Conservation (phyloP, 306 rosid species). For the Trifolium fragiferum region DNA sequence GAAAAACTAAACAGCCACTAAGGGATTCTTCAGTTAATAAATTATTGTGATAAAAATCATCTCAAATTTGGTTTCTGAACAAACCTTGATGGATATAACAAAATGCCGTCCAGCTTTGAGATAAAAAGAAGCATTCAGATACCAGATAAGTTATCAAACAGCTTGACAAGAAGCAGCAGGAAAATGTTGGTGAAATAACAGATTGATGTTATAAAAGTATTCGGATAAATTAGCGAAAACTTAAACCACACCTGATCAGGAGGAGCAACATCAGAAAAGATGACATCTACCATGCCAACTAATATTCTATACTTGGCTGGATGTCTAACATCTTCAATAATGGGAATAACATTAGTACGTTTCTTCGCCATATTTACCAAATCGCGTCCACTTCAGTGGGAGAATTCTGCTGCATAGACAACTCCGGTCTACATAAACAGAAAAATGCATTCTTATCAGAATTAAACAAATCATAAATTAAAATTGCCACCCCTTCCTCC, state of each 20-base stretch:
- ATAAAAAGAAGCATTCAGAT: conserved; percentile 86
- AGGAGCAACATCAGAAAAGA: conserved; percentile 97
- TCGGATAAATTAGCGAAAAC: neutral
- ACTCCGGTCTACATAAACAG: conserved; percentile 62
- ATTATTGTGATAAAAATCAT: neutral
- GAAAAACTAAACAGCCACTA: neutral
- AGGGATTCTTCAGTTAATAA: neutral
- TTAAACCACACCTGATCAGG: conserved; percentile 83
- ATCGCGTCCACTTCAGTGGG: conserved; percentile 95
- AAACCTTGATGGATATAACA: conserved; percentile 91
- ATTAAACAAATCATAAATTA: too few relatives aligned
- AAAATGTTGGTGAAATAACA: too few relatives aligned
- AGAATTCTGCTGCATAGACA: conserved; percentile 95
- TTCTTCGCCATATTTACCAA: conserved; percentile 97
- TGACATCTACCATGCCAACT: conserved; percentile 96
- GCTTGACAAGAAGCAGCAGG: too few relatives aligned
- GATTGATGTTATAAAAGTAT: too few relatives aligned
- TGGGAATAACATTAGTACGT: conserved; percentile 86
- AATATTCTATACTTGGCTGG: conserved; percentile 90
- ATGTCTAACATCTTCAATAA: conserved; percentile 97
- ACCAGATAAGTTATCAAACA: too few relatives aligned
- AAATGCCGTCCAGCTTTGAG: conserved; percentile 91
- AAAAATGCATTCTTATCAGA: too few relatives aligned
- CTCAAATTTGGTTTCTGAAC: neutral
- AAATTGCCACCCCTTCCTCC: too few relatives aligned